phyloP scores from a whole-genome alignment of 1,284 basidiomycete species.

The Rhodotorula sp. region DNA sequence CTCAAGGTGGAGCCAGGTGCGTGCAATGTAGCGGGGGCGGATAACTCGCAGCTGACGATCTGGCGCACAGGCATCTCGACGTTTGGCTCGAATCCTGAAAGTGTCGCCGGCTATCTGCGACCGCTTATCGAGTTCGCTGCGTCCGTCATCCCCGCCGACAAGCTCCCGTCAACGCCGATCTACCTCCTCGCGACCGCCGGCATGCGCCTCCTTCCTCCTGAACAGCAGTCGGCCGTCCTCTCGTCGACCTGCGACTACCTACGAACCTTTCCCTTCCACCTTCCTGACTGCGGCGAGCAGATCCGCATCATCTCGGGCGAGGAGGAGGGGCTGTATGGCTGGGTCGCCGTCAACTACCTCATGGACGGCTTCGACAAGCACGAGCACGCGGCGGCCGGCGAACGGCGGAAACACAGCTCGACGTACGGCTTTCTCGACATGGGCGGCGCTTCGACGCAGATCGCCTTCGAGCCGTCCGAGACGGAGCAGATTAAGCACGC shows the following conservation, averaged over 20 bases:
- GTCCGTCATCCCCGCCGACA: conserved; percentile 77
- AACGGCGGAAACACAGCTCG: conserved; percentile 54
- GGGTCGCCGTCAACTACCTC: conserved; percentile 98
- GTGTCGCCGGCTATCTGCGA: conserved; percentile 70
- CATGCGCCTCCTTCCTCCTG: conserved; percentile 79
- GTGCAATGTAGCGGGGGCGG: conserved; percentile 45
- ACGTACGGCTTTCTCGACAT: conserved; percentile 99
- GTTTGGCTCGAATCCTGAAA: conserved; percentile 67
- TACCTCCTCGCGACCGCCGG: conserved; percentile 96
- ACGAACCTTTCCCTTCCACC: conserved; percentile 66
- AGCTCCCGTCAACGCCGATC: conserved; percentile 78
- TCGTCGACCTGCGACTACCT: conserved; percentile 75
- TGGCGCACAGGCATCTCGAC: conserved; percentile 73
- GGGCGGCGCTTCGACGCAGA: conserved; percentile 98
- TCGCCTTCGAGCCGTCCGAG: conserved; percentile 81
- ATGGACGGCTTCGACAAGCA: conserved; percentile 90
- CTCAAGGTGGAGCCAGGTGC: conserved; percentile 88
- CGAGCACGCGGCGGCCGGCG: conserved; percentile 43
- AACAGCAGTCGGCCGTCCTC: conserved; percentile 71
- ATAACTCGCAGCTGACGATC: neutral
- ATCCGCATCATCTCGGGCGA: conserved; percentile 95
- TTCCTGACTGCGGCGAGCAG: conserved; percentile 77
- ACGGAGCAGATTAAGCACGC: conserved; percentile 58
- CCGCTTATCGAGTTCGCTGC: conserved; percentile 82
- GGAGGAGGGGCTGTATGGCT: conserved; percentile 96